Conservation (phyloP, 495 filamentous ascomycete species). For the Aspergillus cristatus region DNA sequence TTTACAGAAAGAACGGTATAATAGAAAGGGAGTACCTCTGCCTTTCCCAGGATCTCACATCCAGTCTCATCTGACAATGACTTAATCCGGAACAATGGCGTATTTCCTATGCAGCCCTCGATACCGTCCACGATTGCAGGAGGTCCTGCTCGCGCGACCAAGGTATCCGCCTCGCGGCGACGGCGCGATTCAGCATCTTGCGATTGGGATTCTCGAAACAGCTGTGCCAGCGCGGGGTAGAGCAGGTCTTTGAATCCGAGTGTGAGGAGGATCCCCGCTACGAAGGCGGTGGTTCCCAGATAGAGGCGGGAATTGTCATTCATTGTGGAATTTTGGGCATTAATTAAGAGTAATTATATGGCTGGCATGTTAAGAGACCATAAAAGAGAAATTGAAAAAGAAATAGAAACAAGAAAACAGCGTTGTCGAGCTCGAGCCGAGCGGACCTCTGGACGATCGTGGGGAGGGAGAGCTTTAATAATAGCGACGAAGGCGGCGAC, state of each 20-base stretch:
- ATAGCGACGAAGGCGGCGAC: too few species aligned
- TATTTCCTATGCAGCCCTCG: constrained; percentile 90
- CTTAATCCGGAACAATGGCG: constrained; percentile 79
- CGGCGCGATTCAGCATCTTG: neutral
- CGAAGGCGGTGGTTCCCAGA: constrained; percentile 63
- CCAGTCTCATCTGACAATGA: constrained; percentile 86
- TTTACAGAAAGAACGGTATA: too few species aligned
- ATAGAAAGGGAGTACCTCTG: constrained; percentile 49
- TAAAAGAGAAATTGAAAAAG: too few species aligned
- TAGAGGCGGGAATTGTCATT: constrained; percentile 29
- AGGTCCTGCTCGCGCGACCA: constrained; percentile 26
- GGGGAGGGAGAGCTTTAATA: too few species aligned
- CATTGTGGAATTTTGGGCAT: constrained; percentile 7
- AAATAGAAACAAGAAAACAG: too few species aligned
- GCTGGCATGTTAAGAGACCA: too few species aligned
- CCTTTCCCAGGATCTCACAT: constrained; percentile 87
- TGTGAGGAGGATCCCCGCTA: constrained; percentile 62
- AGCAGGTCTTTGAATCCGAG: constrained; percentile 61
- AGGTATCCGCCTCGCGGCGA: constrained; percentile 2
- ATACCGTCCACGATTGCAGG: constrained; percentile 57
- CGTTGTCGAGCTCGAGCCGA: too few species aligned
- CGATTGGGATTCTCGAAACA: constrained; percentile 25
- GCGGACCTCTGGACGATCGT: too few species aligned
- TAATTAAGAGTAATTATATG: too few species aligned
- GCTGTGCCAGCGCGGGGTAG: constrained; percentile 55